Conservation (phyloP, 805 yeast genomes). For the Saccharomycopsis capsularis region DNA sequence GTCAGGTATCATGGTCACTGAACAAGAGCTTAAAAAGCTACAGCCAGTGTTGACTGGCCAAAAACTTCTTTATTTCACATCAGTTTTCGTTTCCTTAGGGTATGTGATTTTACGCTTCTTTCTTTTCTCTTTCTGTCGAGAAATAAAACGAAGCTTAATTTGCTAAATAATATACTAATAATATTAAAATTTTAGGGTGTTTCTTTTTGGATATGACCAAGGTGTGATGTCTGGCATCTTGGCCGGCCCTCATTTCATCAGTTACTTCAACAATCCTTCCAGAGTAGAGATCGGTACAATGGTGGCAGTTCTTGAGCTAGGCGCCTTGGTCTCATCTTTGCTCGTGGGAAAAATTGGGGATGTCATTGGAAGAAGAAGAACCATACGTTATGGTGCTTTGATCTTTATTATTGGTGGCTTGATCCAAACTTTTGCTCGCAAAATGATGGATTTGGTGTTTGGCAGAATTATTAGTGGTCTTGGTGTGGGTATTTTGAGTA, state of each 20-base stretch:
- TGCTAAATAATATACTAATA: too few relatives aligned
- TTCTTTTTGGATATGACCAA: slow-evolving; percentile 75
- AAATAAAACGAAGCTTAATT: too few relatives aligned
- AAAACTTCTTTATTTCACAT: slow-evolving; percentile 31
- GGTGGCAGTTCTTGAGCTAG: slow-evolving; percentile 83
- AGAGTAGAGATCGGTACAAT: slow-evolving; percentile 75
- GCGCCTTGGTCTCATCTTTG: slow-evolving; percentile 78
- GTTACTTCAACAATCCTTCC: slow-evolving; percentile 64
- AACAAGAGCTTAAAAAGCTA: slow-evolving; percentile 12
- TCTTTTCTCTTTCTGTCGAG: too few relatives aligned
- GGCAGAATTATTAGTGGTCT: slow-evolving; percentile 77
- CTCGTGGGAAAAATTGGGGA: slow-evolving; percentile 74
- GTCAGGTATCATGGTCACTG: slow-evolving; percentile 12
- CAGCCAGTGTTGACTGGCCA: slow-evolving; percentile 21
- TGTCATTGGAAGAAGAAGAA: slow-evolving; percentile 66
- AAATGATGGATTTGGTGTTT: slow-evolving; percentile 50
- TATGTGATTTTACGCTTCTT: slow-evolving; percentile 8
- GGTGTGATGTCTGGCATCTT: slow-evolving; percentile 88
- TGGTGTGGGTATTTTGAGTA: slow-evolving; percentile 81
- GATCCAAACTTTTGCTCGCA: slow-evolving; percentile 56
- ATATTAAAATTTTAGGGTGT: too few relatives aligned
- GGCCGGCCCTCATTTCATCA: slow-evolving; percentile 61
- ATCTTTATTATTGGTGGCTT: slow-evolving; percentile 75
- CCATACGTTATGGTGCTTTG: slow-evolving; percentile 74
- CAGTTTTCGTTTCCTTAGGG: slow-evolving; percentile 35